Percentiles rank a stretch among this genome's conserved stretches.
phyloP scores from a whole-genome alignment of 495 filamentous ascomycete species.

The Neurospora sp. region DNA sequence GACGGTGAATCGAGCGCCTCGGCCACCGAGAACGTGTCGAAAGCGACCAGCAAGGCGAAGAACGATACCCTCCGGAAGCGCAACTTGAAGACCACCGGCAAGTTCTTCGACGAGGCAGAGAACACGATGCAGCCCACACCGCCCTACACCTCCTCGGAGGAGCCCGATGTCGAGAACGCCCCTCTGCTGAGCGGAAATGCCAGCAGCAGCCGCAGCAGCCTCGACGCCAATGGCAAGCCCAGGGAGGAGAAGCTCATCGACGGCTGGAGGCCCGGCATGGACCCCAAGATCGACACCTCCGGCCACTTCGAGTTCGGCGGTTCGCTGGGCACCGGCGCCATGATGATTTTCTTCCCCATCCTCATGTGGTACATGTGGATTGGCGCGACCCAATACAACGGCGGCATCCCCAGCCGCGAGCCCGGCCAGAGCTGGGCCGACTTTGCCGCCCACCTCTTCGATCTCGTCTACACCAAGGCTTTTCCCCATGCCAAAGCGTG shows the following conservation, averaged over 20 bases:
- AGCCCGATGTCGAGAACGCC: conserved; percentile 21
- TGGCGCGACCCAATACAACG: conserved; percentile 83
- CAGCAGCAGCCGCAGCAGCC: conserved; percentile 14
- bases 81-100: conserved; percentile 15
- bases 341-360: conserved; percentile 87
- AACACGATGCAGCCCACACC: conserved; percentile 11
- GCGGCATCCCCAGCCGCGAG: conserved; percentile 61
- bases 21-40: conserved; percentile 7
- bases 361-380: conserved; percentile 99
- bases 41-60: conserved; percentile 5
- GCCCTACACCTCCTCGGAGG: conserved; percentile 16
- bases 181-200: conserved; percentile 9
- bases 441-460: conserved; percentile 55
- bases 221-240: conserved; percentile 16
- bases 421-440: conserved; percentile 53
- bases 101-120: conserved; percentile 34
- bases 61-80: conserved; percentile 22
- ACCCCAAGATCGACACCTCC: conserved; percentile 71
- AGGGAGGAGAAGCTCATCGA: conserved; percentile 44
- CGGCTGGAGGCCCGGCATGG: conserved; percentile 56
- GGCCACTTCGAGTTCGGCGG: conserved; percentile 87
- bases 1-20: conserved; percentile 37
- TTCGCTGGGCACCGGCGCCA: conserved; percentile 57
- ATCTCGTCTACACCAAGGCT: conserved; percentile 69
- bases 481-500: conserved; percentile 74